Evolutionary conservation across 2,329 filamentous ascomycete genomes (phyloP).

Genomic region (Stagonosporopsis vannaccii): DNA sequence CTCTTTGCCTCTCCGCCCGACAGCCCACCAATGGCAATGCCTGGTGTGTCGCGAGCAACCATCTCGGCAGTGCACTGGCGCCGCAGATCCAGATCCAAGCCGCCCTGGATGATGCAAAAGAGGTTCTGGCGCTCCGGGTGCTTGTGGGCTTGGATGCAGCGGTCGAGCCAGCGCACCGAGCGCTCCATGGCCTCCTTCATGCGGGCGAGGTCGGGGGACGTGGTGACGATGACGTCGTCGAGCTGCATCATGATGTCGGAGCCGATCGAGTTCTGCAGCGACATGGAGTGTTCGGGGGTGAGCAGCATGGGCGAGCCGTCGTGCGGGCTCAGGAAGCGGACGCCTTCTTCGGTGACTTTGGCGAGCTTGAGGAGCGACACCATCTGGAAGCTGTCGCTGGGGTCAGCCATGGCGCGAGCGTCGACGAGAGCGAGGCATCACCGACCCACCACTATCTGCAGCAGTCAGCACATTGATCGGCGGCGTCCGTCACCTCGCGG

Average conservation of each 20-base stretch:
- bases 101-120: slow-evolving; percentile 98
- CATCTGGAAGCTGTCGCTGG: slow-evolving; percentile 85
- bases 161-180: slow-evolving; percentile 93
- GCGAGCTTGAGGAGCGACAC: slow-evolving; percentile 93
- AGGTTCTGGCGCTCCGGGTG: slow-evolving; percentile 86
- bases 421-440: slow-evolving; percentile 31
- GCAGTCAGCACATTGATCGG: slow-evolving; percentile 33
- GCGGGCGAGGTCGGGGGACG: slow-evolving; percentile 83
- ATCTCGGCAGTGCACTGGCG: slow-evolving; percentile 84
- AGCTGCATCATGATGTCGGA: slow-evolving; percentile 98
- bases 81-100: slow-evolving; percentile 86
- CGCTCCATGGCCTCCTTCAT: slow-evolving; percentile 96
- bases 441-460: slow-evolving; percentile 56
- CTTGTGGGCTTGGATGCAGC: slow-evolving; percentile 89
- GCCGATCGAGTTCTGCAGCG: slow-evolving; percentile 94
- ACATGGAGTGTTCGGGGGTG: slow-evolving; percentile 96
- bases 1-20: slow-evolving; percentile 94
- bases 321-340: slow-evolving; percentile 94
- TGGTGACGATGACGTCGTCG: slow-evolving; percentile 96
- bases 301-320: slow-evolving; percentile 96
- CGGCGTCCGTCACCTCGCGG: not conserved
- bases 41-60: slow-evolving; percentile 88
- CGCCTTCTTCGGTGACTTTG: slow-evolving; percentile 92
- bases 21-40: slow-evolving; percentile 93
- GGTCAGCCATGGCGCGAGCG: slow-evolving; percentile 36